Evolutionary conservation across 257 asterid species (phyloP), one percentile per base, ranked within the genome.

Genomic region (Salvia rosmarinus): DNA sequence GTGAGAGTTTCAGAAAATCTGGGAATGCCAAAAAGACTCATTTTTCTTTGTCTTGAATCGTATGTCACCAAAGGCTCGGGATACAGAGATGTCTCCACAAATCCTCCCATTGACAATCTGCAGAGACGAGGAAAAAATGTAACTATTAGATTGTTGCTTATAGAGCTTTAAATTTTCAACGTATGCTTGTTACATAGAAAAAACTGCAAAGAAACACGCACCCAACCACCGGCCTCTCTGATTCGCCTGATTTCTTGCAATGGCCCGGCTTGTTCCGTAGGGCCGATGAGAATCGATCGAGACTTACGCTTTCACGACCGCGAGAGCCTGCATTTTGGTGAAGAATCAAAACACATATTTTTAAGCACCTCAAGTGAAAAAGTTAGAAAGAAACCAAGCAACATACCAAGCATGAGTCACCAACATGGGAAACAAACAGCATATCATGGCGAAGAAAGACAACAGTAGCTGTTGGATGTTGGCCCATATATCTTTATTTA

Each of bases 51-150:
- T 85, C 87, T 95, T 95, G 65, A 95, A 95, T 67, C 95, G 83
- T 59, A 85, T 77, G 79, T 95, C 99, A n/a, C 99, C 99, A 79
- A 95, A 91, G 66, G 99, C 88, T 77, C 97, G 99, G 44, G 99
- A 91, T 20, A 95, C 97, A 37, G 99, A 82, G 19, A 95, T 88
- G 72, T 95, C 98, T 52, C 97, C 97, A 66, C 99, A 91, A 35
- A 95, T 89, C 81, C 99, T 86, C 75, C 99, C 98, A 75, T 91
- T 80, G 43, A 52, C 77, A 73, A 95, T 91, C 98, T 93, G 83
- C 70, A 75, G 51, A 76, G 12, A 70, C 4, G 4, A 23, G 49
- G 67, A 63, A 60, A 55, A 62, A 59, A 59, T 56, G 71, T n/a
- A 71, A 20, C 37, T 59, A 71, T n/a, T 16, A 1, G 70, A 13